phyloP scores from a whole-genome alignment of 2,329 filamentous ascomycete species.

The Neopestalotiopsis sp. region DNA sequence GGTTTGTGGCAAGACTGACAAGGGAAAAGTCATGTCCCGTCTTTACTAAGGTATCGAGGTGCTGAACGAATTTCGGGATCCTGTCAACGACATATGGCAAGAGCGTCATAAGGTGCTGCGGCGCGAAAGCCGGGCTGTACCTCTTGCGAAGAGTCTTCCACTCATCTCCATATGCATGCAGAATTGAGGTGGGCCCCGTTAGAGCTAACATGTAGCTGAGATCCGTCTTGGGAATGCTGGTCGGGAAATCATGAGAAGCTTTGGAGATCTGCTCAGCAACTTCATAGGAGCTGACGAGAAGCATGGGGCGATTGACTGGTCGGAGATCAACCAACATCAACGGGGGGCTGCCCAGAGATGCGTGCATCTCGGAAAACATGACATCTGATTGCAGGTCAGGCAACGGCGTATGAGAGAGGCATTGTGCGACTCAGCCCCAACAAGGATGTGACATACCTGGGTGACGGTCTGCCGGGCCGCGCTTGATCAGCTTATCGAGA shows the following conservation, averaged over 20 bases:
- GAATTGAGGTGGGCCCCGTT: slow-evolving; percentile 22
- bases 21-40: slow-evolving; percentile 35
- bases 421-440: neutral
- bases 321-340: slow-evolving; percentile 28
- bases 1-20: slow-evolving; percentile 31
- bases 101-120: slow-evolving; percentile 42
- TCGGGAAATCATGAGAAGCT: neutral
- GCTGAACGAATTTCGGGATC: neutral
- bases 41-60: slow-evolving; percentile 35
- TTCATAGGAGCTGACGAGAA: slow-evolving; percentile 24
- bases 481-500: neutral
- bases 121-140: slow-evolving; percentile 45
- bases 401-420: neutral
- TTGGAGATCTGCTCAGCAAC: slow-evolving; percentile 27
- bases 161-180: slow-evolving; percentile 30
- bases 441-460: neutral
- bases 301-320: slow-evolving; percentile 26
- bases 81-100: slow-evolving; percentile 30
- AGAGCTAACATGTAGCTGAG: neutral
- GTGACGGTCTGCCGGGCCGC: neutral
- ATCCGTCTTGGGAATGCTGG: neutral
- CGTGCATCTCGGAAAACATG: slow-evolving; percentile 25
- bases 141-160: slow-evolving; percentile 41
- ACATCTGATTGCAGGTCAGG: neutral
- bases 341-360: slow-evolving; percentile 25